A percentile compares a stretch with the other conserved stretches of the same genome.
These are phyloP conservation scores for Yarrowia sp. DNA, from an alignment of 805 yeast genomes.

Conservation along the genomic window DNA sequence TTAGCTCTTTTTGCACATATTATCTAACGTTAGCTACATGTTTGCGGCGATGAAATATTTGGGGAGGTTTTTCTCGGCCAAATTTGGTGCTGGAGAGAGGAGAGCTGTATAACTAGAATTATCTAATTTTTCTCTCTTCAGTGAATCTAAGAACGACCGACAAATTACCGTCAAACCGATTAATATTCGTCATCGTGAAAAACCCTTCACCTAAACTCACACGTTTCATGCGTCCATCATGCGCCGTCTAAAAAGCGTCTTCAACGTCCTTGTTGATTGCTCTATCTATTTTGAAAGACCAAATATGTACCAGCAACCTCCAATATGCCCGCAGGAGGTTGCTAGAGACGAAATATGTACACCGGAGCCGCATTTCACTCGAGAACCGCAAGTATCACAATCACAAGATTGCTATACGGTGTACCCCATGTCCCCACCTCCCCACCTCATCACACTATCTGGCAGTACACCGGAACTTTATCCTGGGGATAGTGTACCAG, in stretches of 20 bases:
- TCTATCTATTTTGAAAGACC: conserved; percentile 4
- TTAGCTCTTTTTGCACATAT: conserved; percentile 14
- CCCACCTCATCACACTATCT: conserved; percentile 34
- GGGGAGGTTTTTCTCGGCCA: not conserved
- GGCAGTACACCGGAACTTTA: conserved; percentile 19
- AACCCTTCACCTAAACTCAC: conserved; percentile 9
- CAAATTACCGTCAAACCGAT: not conserved
- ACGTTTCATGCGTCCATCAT: not conserved
- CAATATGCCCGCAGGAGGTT: not conserved
- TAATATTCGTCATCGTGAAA: not conserved
- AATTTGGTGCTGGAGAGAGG: not conserved
- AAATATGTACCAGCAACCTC: not conserved
- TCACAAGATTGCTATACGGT: no score
- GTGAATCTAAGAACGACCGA: not conserved
- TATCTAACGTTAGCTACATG: conserved; percentile 19
- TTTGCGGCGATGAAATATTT: conserved; percentile 6
- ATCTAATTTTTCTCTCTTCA: not conserved
- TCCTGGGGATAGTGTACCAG: not conserved
- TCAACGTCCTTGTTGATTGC: conserved; percentile 8
- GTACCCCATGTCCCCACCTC: conserved; percentile 6
- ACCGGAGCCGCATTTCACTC: not conserved
- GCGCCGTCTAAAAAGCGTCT: conserved; percentile 3
- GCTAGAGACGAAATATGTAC: not conserved
- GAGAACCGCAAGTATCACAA: no score
- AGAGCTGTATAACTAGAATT: not conserved